Evolutionary conservation across 768 basidiomycete species (phyloP), one percentile per base, ranked within the genome.

Genomic region (Termitomyces sp.): DNA sequence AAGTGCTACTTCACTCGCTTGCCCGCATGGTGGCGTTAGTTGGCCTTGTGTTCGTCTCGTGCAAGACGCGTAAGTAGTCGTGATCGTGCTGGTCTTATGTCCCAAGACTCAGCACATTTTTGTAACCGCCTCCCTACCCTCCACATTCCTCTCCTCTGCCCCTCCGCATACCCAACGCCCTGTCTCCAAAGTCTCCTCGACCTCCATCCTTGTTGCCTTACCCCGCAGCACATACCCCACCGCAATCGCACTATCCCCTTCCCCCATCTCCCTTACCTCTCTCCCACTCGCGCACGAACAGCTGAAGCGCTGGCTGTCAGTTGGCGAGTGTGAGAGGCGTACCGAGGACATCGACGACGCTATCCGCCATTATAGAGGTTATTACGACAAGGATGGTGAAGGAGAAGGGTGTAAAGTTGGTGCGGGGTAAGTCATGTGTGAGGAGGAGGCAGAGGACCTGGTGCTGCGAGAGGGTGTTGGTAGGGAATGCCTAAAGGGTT

Each of bases 401-500:
- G 1, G 88, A 79, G 47, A 93, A 89, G 0, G 86, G 77, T 14
- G 87, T 85, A 66, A 91, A 95, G 75, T 93, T 93, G 0, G 90
- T 91, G 20, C 89, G 80, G 0, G 87, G 72, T 0, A 85, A 84
- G 65, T 93, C 90, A 13, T 66, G 64, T n/a, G 73, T 73, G 56
- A 93, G 80, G 10, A 88, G 77, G 0, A 65, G 56, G 3, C 81
- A 81, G 6, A 94, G 79, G 3, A 78, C 74, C 0, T 81, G 78
- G 13, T 76, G 75, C 74, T 49, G 84, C 80, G n/a, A n/a, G 45
- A 93, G 77, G 0, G 81, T 84, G 61, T 91, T 89, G 0, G 80
- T 91, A 3, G 94, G 77, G 2, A 89, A 82, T 0, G 92, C 90
- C 69, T 93, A 95, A 18, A 95, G 80, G 0, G 92, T 93, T 71